Percentiles rank a stretch among this genome's conserved stretches.
Conservation (phyloP, 306 rosid species). For the Malus orientalis region DNA sequence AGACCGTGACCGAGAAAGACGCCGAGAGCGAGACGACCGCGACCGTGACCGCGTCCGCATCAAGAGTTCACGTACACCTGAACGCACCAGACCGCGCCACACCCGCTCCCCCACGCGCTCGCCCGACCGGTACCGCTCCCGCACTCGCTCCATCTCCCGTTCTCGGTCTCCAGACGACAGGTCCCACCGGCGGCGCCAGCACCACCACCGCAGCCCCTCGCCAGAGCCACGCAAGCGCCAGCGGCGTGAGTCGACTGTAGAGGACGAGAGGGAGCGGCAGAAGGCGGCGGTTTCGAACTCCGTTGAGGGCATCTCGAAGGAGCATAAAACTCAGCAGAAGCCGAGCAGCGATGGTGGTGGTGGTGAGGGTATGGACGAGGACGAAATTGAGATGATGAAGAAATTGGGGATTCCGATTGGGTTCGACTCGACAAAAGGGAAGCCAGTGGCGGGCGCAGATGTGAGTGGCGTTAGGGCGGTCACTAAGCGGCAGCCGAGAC, state of each 20-base stretch:
- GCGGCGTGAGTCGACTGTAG: slow-evolving; percentile 43
- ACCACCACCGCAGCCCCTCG: slow-evolving; percentile 60
- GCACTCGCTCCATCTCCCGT: slow-evolving; percentile 38
- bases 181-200: slow-evolving; percentile 54
- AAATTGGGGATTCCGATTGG: slow-evolving; percentile 80
- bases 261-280: slow-evolving; percentile 58
- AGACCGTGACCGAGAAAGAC: slow-evolving; percentile 26
- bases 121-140: slow-evolving; percentile 46
- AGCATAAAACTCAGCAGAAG: slow-evolving; percentile 41
- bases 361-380: slow-evolving; percentile 41
- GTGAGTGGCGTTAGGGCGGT: slow-evolving; percentile 80
- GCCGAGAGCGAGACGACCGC: slow-evolving; percentile 36
- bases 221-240: slow-evolving; percentile 72
- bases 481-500: slow-evolving; percentile 85
- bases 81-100: slow-evolving; percentile 61
- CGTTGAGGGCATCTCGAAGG: slow-evolving; percentile 70
- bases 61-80: slow-evolving; percentile 71
- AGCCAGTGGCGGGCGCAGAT: slow-evolving; percentile 82
- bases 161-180: slow-evolving; percentile 64
- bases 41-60: slow-evolving; percentile 54
- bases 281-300: slow-evolving; percentile 68
- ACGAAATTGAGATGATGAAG: slow-evolving; percentile 96
- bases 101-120: slow-evolving; percentile 68
- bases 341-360: slow-evolving; percentile 13
- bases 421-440: slow-evolving; percentile 88